A percentile compares a stretch with the other conserved stretches of the same genome.
phyloP scores from a whole-genome alignment of 768 basidiomycete species.

The Russula vinacea region DNA sequence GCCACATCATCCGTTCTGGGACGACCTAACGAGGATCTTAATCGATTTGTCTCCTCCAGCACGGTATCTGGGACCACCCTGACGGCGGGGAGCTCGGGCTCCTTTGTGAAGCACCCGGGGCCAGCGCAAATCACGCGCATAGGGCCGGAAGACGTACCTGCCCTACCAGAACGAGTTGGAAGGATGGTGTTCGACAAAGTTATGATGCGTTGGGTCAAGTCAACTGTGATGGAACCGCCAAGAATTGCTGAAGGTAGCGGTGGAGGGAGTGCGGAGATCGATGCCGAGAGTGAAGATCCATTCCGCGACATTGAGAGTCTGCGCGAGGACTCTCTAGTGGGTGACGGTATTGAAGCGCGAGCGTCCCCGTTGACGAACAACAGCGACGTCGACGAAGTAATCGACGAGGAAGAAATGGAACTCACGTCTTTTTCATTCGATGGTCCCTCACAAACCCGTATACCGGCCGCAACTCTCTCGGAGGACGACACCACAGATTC shows the following conservation, averaged over 20 bases:
- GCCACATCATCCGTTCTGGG: slow-evolving; percentile 52
- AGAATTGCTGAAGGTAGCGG: slow-evolving; percentile 33
- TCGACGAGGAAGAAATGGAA: slow-evolving; percentile 65
- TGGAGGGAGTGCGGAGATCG: slow-evolving; percentile 38
- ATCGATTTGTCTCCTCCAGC: slow-evolving; percentile 87
- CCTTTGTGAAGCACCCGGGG: slow-evolving; percentile 81
- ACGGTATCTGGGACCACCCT: slow-evolving; percentile 74
- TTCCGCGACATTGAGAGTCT: slow-evolving; percentile 91
- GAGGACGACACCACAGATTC: slow-evolving; percentile 44
- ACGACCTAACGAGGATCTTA: slow-evolving; percentile 66
- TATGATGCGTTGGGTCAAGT: slow-evolving; percentile 84
- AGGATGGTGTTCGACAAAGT: slow-evolving; percentile 84
- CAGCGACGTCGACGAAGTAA: slow-evolving; percentile 47
- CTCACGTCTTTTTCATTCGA: slow-evolving; percentile 74
- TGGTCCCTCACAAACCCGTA: slow-evolving; percentile 49
- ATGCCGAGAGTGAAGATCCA: slow-evolving; percentile 75
- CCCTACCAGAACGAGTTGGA: slow-evolving; percentile 74
- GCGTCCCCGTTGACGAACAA: slow-evolving; percentile 23
- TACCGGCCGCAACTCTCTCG: slow-evolving; percentile 31
- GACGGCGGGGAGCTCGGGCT: slow-evolving; percentile 68
- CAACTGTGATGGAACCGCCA: slow-evolving; percentile 40
- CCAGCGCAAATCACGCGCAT: slow-evolving; percentile 79
- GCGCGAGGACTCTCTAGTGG: slow-evolving; percentile 43
- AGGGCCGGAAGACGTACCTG: slow-evolving; percentile 70
- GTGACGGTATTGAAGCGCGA: slow-evolving; percentile 24